These are phyloP conservation scores for Ceratocystis destructans DNA, from an alignment of 2,329 filamentous ascomycete species.

Conservation along the genomic window DNA sequence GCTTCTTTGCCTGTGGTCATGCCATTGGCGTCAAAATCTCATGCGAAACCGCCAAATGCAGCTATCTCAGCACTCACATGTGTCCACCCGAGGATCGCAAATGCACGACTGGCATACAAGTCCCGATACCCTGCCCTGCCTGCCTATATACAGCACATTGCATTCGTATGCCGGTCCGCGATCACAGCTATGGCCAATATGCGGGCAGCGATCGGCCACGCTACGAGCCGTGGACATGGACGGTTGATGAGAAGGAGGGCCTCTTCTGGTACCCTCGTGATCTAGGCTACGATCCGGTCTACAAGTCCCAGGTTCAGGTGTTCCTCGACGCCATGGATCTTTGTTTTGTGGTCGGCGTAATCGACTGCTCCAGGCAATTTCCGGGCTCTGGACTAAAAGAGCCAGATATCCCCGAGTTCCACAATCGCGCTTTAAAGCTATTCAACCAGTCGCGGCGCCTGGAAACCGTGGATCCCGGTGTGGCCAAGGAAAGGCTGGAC, in stretches of 20 bases:
- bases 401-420: not conserved
- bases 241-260: not conserved
- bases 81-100: not conserved
- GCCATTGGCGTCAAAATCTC: slow-evolving; percentile 3
- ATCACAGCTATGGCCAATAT: not conserved
- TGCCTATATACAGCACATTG: not conserved
- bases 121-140: not conserved
- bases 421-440: not conserved
- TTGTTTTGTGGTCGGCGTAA: slow-evolving; percentile 6
- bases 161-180: not conserved
- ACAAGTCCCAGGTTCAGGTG: not conserved
- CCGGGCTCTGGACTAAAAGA: not conserved
- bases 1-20: slow-evolving; percentile 9
- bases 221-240: slow-evolving; percentile 6
- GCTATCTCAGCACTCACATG: slow-evolving; percentile 5
- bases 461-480: not conserved
- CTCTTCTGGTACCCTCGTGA: slow-evolving; percentile 5
- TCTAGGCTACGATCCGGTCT: not conserved
- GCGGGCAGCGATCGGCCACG: not conserved
- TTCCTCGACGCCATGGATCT: slow-evolving; percentile 8
- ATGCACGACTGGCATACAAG: not conserved
- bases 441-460: not conserved
- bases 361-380: not conserved
- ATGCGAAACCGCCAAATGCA: not conserved
- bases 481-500: not conserved